A percentile compares a stretch with the other conserved stretches of the same genome.
These are phyloP conservation scores for Pyrus bretschneideri DNA, from an alignment of 306 rosid genomes.

Conservation along the genomic window DNA sequence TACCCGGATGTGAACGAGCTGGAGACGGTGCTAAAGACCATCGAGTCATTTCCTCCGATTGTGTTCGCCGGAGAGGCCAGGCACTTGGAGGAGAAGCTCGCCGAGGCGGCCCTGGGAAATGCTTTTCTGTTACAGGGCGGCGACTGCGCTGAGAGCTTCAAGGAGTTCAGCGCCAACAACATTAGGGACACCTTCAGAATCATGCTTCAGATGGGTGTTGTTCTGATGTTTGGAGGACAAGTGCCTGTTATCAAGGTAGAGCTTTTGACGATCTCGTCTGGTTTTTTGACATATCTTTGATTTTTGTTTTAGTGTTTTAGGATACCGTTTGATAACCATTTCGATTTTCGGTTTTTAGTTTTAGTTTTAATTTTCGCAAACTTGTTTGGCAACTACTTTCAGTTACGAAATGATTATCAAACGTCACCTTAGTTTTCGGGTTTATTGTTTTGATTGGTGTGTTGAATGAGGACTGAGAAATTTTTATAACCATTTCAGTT, in stretches of 20 bases:
- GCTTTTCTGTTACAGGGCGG: slow-evolving; percentile 73
- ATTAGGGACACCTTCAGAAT: slow-evolving; percentile 66
- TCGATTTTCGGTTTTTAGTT: too few species aligned
- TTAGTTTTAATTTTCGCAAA: too few species aligned
- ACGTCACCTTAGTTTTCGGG: not conserved
- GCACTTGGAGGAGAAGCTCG: slow-evolving; percentile 58
- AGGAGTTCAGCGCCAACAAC: slow-evolving; percentile 67
- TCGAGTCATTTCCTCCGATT: slow-evolving; percentile 62
- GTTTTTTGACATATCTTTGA: not conserved
- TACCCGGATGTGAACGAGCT: slow-evolving; percentile 51
- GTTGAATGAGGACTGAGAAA: not conserved
- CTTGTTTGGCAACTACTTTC: not conserved
- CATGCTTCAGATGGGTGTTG: slow-evolving; percentile 68
- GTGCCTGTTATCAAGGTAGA: slow-evolving; percentile 50
- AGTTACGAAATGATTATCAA: not conserved
- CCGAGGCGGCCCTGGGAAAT: slow-evolving; percentile 64
- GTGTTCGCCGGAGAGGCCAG: slow-evolving; percentile 80
- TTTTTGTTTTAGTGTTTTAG: not conserved
- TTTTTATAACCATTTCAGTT: too few species aligned
- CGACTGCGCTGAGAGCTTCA: slow-evolving; percentile 73
- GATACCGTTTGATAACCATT: too few species aligned
- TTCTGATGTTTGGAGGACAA: slow-evolving; percentile 78
- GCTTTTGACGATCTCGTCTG: not conserved
- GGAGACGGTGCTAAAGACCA: slow-evolving; percentile 43
- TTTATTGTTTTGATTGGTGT: not conserved